Evolutionary conservation across 306 rosid genomes (phyloP).

Genomic region (Trichosanthes truncata): DNA sequence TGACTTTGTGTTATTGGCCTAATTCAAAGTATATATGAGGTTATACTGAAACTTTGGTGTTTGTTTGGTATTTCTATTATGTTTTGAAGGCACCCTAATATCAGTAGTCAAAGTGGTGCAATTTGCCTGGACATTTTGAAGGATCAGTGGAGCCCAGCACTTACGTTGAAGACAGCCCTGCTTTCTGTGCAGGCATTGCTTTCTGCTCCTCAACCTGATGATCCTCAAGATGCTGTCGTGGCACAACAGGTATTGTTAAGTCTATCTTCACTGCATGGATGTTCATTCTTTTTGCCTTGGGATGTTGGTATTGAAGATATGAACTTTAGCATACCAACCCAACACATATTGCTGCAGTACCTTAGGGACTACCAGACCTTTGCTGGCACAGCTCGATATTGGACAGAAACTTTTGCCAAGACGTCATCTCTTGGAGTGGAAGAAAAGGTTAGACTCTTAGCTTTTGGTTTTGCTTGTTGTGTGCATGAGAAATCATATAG

Average conservation of each 20-base stretch:
- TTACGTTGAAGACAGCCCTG: slow-evolving; percentile 94
- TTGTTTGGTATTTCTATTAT: slow-evolving; percentile 9
- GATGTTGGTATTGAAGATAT: neutral
- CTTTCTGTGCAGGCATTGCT: slow-evolving; percentile 95
- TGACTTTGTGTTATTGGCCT: neutral
- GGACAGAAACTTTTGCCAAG: slow-evolving; percentile 96
- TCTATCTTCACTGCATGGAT: neutral
- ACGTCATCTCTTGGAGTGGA: slow-evolving; percentile 63
- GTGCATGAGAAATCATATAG: neutral
- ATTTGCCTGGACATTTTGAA: slow-evolving; percentile 93
- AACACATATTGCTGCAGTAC: slow-evolving; percentile 49
- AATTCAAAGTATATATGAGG: neutral
- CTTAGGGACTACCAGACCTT: slow-evolving; percentile 75
- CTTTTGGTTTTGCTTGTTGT: neutral
- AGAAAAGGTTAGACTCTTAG: slow-evolving; percentile 53
- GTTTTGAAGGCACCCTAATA: slow-evolving; percentile 91
- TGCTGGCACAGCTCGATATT: slow-evolving; percentile 82
- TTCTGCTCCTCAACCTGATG: slow-evolving; percentile 96
- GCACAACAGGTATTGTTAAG: slow-evolving; percentile 66
- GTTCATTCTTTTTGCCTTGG: slow-evolving; percentile 3
- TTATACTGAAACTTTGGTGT: neutral
- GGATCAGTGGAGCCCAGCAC: slow-evolving; percentile 99
- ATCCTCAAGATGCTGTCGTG: slow-evolving; percentile 99
- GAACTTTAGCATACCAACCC: neutral
- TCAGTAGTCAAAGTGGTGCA: slow-evolving; percentile 99